Evolutionary conservation across 495 filamentous ascomycete species (phyloP).

Genomic region (Acidiella bohemica): DNA sequence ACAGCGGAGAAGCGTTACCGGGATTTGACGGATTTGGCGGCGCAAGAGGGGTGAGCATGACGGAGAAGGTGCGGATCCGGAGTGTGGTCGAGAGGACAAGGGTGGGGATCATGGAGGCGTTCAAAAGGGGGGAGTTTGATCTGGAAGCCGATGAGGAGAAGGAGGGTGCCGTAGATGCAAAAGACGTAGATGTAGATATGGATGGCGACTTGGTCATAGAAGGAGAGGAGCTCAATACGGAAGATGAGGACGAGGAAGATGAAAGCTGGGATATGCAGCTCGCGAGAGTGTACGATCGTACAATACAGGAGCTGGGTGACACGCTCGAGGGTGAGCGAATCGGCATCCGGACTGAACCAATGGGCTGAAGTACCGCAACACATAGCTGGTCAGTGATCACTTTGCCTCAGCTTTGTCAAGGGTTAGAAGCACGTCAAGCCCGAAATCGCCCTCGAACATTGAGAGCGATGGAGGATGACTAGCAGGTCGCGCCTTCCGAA

Average conservation of each 20-base stretch:
- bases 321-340: constrained; percentile 34
- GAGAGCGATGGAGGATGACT: too few relatives aligned
- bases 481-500: too few relatives aligned
- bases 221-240: constrained; percentile 30
- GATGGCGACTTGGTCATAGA: constrained; percentile 28
- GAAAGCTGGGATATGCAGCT: constrained; percentile 51
- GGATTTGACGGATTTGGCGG: constrained; percentile 57
- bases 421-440: too few relatives aligned
- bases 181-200: constrained; percentile 22
- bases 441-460: too few relatives aligned
- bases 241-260: constrained; percentile 25
- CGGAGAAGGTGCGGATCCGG: constrained; percentile 73
- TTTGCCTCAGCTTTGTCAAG: too few relatives aligned
- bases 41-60: constrained; percentile 33
- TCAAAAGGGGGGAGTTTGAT: constrained; percentile 33
- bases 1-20: constrained; percentile 49
- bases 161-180: constrained; percentile 27
- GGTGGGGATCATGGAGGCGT: constrained; percentile 49
- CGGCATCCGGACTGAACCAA: constrained; percentile 28
- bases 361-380: constrained; percentile 1
- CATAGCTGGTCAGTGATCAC: not conserved
- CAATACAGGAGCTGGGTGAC: constrained; percentile 56
- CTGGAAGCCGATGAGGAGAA: constrained; percentile 19
- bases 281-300: constrained; percentile 63
- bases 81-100: constrained; percentile 58